Conservation (phyloP, 805 yeast genomes). For the Starmerella powellii region DNA sequence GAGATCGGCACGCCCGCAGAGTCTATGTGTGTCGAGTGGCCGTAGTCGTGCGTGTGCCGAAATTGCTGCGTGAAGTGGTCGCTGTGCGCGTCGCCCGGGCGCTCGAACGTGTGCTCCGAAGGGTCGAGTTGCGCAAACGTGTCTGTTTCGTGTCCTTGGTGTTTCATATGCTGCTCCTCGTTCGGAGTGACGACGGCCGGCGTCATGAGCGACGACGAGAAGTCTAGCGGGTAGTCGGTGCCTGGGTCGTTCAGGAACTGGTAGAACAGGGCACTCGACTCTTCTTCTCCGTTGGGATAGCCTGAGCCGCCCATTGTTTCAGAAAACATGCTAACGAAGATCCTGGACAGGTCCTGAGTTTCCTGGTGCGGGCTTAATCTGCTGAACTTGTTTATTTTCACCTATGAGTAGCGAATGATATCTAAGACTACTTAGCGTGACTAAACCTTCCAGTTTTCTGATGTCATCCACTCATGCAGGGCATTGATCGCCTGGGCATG, state of each 20-base stretch:
- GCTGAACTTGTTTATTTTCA: too few species aligned
- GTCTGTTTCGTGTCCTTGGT: neutral
- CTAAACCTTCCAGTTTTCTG: too few species aligned
- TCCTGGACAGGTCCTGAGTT: neutral
- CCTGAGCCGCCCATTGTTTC: conserved; percentile 7
- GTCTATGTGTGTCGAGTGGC: conserved; percentile 6
- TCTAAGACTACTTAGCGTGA: too few species aligned
- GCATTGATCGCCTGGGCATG: too few species aligned
- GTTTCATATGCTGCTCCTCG: neutral
- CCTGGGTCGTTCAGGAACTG: conserved; percentile 17
- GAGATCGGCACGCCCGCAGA: conserved; percentile 10
- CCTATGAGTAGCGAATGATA: too few species aligned
- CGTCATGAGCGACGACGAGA: conserved; percentile 12
- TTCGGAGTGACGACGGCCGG: conserved; percentile 6
- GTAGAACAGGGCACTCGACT: conserved; percentile 8
- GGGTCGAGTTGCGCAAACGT: neutral
- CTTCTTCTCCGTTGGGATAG: conserved; percentile 8
- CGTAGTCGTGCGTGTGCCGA: neutral
- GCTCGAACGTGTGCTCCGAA: neutral
- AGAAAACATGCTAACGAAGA: conserved; percentile 6
- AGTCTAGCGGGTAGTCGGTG: conserved; percentile 14
- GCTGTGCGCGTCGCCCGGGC: neutral
- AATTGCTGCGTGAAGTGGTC: conserved; percentile 9
- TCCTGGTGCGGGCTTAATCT: neutral
- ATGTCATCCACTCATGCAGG: too few species aligned